A percentile compares a stretch with the other conserved stretches of the same genome.
These are phyloP conservation scores for Pilasporangium apinafurcum DNA, from an alignment of 352 stramenopile species.

Conservation along the genomic window DNA sequence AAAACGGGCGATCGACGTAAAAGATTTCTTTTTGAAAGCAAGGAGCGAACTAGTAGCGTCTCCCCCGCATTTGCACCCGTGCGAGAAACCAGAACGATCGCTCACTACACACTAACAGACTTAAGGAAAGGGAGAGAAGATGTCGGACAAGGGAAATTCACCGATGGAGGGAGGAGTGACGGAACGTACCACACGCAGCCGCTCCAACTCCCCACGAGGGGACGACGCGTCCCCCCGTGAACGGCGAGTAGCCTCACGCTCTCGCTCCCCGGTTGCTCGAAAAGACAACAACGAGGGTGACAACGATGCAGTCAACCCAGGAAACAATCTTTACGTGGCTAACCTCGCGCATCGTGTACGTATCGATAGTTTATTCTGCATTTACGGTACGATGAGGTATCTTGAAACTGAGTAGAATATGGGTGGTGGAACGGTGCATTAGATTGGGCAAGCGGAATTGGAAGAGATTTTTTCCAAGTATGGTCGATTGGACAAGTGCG, in stretches of 20 bases:
- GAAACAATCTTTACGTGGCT: conserved; percentile 81
- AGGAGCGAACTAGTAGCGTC: too few species aligned
- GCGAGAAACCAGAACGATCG: too few species aligned
- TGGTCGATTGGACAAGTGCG: conserved; percentile 62
- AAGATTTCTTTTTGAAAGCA: conserved; percentile 5
- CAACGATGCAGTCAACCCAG: conserved; percentile 31
- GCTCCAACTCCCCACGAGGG: conserved; percentile 10
- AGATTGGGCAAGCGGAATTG: conserved; percentile 46
- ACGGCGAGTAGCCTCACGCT: conserved; percentile 24
- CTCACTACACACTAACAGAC: too few species aligned
- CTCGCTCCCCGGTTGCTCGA: conserved; percentile 12
- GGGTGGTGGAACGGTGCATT: neutral
- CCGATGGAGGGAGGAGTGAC: conserved; percentile 4
- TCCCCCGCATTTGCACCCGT: too few species aligned
- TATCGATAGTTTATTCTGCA: neutral
- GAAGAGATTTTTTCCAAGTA: conserved; percentile 74
- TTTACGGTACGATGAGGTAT: neutral
- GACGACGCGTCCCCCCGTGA: conserved; percentile 1
- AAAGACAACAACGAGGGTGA: conserved; percentile 9
- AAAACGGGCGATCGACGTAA: neutral
- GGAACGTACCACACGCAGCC: conserved; percentile 10
- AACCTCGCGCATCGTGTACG: conserved; percentile 53
- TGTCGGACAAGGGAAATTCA: conserved; percentile 30
- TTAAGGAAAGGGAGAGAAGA: too few species aligned
- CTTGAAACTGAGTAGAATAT: neutral